Evolutionary conservation across 257 asterid genomes (phyloP), one percentile per base, ranked within the genome.

Genomic region (Salvia hispanica): DNA sequence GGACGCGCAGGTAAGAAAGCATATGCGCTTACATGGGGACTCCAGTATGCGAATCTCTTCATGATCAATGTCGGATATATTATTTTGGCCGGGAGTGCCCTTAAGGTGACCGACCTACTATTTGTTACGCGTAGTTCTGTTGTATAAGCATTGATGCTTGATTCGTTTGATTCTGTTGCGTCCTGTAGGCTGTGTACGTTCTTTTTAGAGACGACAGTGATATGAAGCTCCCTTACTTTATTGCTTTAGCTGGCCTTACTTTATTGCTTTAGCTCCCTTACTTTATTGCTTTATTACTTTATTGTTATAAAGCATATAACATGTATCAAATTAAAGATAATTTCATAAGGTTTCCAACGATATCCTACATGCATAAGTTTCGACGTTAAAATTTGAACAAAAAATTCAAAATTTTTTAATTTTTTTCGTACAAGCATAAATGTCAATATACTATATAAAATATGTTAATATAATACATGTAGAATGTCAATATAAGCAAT

Each of bases 41-140:
- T 92, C 46, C 96, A 92, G 72, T 92, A 92, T 74, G 95, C 76
- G 46, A 92, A 92, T 77, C 96, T 92, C 51, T 92, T 89, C 78
- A 85, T 92, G 98, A 89, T 92, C 68, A 92, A 92, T 60, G 92
- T 86, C 52, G 98, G 96, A 62, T 92, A 28, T 57, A 62, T 92
- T 72, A 92, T 92, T 74, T 79, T 92, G 81, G 96, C 88, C 7
- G 98, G 98, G 34, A 82, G 81, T 58, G 95, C 98, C 58, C 77
- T 92, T 45, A 92, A 92, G 37, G 37, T 34, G 5, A 34, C 5
- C 5, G 4, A 34, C 37, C 37, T 34, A 5, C 5, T 3, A 1
- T 18, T 34, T 34, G 2, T 34, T 34, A 18, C 21, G 21, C 1
- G 21, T 18, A 18, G 1, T 18, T 18, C 54, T 48, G 54, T 48